Percentiles rank a stretch among this genome's conserved stretches.
Evolutionary conservation across 768 basidiomycete genomes (phyloP).

Genomic region (Boletus sp.): DNA sequence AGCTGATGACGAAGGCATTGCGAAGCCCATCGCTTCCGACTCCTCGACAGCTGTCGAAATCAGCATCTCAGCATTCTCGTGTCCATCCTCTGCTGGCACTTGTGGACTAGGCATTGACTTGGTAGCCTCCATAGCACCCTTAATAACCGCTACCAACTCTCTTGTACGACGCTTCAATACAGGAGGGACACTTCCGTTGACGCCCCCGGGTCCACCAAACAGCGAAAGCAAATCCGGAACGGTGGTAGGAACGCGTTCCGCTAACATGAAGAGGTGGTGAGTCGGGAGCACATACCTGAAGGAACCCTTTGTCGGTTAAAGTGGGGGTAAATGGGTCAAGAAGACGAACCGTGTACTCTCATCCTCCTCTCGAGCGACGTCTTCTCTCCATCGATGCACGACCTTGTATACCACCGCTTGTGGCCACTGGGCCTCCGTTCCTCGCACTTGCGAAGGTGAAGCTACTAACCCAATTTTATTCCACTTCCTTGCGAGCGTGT

Average conservation of each 20-base stretch:
- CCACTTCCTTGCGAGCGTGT: constrained; percentile 77
- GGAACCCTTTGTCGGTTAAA: background rate
- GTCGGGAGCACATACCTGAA: constrained; percentile 72
- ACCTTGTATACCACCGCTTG: constrained; percentile 65
- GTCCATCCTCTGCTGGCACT: background rate
- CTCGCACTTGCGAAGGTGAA: constrained; percentile 25
- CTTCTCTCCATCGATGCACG: constrained; percentile 84
- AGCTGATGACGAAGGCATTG: constrained; percentile 10
- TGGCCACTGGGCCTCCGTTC: constrained; percentile 37
- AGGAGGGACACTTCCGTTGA: constrained; percentile 48
- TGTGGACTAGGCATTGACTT: background rate
- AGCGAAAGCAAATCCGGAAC: constrained; percentile 58
- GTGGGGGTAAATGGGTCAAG: background rate
- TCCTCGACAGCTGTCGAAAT: background rate
- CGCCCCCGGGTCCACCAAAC: constrained; percentile 39
- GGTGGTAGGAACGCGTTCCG: constrained; percentile 68
- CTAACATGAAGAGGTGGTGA: constrained; percentile 68
- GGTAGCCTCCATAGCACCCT: constrained; percentile 39
- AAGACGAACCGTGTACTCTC: constrained; percentile 71
- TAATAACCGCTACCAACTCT: constrained; percentile 66
- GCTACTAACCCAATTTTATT: constrained; percentile 56
- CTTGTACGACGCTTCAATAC: constrained; percentile 59
- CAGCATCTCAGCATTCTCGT: background rate
- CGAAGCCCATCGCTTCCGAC: constrained; percentile 4
- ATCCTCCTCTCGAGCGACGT: constrained; percentile 75